These are phyloP conservation scores for Trichocomaceae sp. DNA, from an alignment of 2,329 filamentous ascomycete genomes.

Conservation along the genomic window DNA sequence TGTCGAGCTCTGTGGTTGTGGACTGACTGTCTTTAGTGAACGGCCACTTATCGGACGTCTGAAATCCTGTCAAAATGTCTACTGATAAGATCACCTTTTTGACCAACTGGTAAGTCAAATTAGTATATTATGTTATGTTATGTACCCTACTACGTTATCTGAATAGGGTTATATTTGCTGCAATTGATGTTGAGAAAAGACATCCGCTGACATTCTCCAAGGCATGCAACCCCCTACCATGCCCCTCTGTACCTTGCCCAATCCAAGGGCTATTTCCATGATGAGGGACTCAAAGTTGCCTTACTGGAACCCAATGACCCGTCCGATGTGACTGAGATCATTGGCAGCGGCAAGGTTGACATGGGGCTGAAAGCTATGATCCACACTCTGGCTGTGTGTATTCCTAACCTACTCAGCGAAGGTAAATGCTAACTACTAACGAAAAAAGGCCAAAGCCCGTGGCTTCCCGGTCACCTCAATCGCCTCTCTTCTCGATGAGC, in stretches of 20 bases:
- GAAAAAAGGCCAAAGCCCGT: slow-evolving; percentile 61
- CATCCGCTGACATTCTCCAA: slow-evolving; percentile 32
- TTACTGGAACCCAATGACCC: slow-evolving; percentile 72
- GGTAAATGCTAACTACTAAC: neutral
- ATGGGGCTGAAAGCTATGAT: slow-evolving; percentile 82
- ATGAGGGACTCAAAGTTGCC: slow-evolving; percentile 71
- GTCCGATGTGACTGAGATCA: slow-evolving; percentile 75
- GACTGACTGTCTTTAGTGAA: slow-evolving; percentile 14
- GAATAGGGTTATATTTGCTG: no score
- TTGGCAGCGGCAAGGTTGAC: slow-evolving; percentile 68
- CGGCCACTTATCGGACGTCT: slow-evolving; percentile 20
- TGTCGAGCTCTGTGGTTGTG: neutral
- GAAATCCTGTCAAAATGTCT: slow-evolving; percentile 55
- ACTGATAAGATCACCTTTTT: slow-evolving; percentile 81
- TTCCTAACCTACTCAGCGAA: neutral
- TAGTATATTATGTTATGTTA: neutral
- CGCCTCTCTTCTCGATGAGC: slow-evolving; percentile 69
- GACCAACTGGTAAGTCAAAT: slow-evolving; percentile 62
- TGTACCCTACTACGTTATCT: neutral
- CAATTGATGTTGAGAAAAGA: neutral
- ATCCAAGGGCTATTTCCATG: slow-evolving; percentile 65
- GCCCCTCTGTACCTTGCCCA: slow-evolving; percentile 71
- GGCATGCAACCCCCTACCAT: slow-evolving; percentile 77
- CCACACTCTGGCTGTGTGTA: slow-evolving; percentile 63
- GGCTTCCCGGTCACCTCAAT: slow-evolving; percentile 66